Percentiles rank a stretch among this genome's conserved stretches.
phyloP scores from a whole-genome alignment of 2,329 filamentous ascomycete genomes.

The Monilinia polystroma region DNA sequence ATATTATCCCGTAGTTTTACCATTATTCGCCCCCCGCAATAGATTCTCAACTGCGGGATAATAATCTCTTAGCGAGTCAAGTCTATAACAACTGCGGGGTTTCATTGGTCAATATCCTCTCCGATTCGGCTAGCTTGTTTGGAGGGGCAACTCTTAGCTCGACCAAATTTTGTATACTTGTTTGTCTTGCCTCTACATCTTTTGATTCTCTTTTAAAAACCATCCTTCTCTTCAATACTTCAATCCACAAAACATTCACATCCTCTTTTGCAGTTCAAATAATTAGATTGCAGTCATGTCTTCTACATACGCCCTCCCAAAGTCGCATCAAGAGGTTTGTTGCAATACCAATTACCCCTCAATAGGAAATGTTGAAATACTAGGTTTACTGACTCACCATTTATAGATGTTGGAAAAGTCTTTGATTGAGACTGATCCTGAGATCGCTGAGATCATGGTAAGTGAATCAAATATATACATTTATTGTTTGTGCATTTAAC shows the following conservation, averaged over 20 bases:
- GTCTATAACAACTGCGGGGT: background rate
- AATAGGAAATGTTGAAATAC: background rate
- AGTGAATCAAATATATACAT: constrained; percentile 38
- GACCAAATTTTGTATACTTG: constrained; percentile 17
- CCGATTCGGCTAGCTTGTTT: constrained; percentile 2
- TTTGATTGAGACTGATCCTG: constrained; percentile 84
- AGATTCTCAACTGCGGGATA: constrained; percentile 12
- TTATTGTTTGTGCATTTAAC: constrained; percentile 3
- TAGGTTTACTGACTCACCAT: constrained; percentile 28
- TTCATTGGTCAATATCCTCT: constrained; percentile 4
- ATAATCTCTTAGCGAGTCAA: constrained; percentile 6
- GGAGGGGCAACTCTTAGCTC: constrained; percentile 18
- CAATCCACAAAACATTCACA: constrained; percentile 6
- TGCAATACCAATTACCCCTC: background rate
- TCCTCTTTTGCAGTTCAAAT: background rate
- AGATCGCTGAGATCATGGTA: constrained; percentile 97
- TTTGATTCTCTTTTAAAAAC: background rate
- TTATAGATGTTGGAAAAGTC: constrained; percentile 90
- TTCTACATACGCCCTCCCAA: constrained; percentile 58
- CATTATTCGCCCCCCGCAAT: constrained; percentile 9
- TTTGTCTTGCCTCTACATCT: constrained; percentile 13
- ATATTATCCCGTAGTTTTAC: constrained; percentile 9
- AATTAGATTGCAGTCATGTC: constrained; percentile 31
- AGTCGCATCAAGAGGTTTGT: constrained; percentile 65
- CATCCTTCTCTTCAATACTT: background rate